phyloP scores from a whole-genome alignment of 1,284 basidiomycete species.

The Tetrapyrgos nigripes region DNA sequence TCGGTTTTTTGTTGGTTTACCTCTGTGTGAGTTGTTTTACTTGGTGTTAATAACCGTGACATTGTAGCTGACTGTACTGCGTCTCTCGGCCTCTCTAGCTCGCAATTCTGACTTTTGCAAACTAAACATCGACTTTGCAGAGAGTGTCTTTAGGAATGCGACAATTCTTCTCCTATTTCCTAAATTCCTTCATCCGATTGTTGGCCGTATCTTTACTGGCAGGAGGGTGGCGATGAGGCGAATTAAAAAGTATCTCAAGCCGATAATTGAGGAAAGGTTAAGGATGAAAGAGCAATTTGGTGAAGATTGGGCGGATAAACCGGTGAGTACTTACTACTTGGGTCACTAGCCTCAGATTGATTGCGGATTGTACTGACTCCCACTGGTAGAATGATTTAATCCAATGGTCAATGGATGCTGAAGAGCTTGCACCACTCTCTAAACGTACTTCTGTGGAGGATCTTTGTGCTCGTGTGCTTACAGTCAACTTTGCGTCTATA shows the following conservation, averaged over 20 bases:
- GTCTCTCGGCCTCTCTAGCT: conserved; percentile 5
- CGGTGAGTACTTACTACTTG: neutral
- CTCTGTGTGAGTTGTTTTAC: conserved; percentile 28
- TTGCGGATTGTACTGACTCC: neutral
- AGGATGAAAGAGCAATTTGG: conserved; percentile 8
- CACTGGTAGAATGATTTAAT: conserved; percentile 12
- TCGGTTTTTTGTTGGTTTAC: conserved; percentile 36
- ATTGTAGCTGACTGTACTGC: too few species aligned
- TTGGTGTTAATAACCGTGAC: too few species aligned
- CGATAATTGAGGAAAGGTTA: conserved; percentile 7
- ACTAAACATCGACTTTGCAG: conserved; percentile 10
- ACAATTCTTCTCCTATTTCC: conserved; percentile 5
- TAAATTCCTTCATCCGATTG: conserved; percentile 9
- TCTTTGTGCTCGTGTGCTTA: conserved; percentile 27
- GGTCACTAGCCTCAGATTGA: neutral
- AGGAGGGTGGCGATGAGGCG: neutral
- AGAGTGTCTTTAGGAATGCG: conserved; percentile 2
- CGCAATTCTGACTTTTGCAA: conserved; percentile 9
- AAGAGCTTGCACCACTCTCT: conserved; percentile 33
- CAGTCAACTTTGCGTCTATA: conserved; percentile 37
- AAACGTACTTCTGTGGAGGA: conserved; percentile 30
- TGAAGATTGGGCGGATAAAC: conserved; percentile 14
- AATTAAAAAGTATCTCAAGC: conserved; percentile 26
- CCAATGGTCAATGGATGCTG: conserved; percentile 16
- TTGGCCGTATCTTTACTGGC: neutral